phyloP scores from a whole-genome alignment of 2,329 filamentous ascomycete species.

The Aureobasidium sp. region DNA sequence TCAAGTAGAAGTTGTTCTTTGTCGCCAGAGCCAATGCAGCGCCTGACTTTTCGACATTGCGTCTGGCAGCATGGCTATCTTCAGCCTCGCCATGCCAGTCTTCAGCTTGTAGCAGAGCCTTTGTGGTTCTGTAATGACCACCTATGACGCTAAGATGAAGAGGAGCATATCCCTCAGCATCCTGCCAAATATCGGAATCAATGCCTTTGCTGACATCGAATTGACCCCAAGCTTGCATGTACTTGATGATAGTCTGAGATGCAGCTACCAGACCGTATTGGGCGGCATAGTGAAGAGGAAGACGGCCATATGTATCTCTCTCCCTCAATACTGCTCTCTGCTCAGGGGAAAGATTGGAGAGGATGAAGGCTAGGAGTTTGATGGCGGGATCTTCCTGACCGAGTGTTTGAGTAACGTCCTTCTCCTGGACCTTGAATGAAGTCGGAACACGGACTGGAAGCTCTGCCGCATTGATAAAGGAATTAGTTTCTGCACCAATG shows the following conservation, averaged over 20 bases:
- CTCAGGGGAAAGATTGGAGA: constrained; percentile 58
- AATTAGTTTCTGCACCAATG: constrained; percentile 43
- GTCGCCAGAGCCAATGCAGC: constrained; percentile 81
- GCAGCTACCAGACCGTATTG: constrained; percentile 92
- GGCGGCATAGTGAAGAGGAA: constrained; percentile 86
- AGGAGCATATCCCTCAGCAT: constrained; percentile 82
- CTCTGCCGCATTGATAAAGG: constrained; percentile 72
- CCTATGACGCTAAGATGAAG: constrained; percentile 88
- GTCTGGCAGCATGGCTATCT: constrained; percentile 51
- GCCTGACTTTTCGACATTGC: constrained; percentile 69
- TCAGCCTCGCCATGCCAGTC: constrained; percentile 60
- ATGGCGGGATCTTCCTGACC: constrained; percentile 67
- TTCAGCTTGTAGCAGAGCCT: constrained; percentile 70
- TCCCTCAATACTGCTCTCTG: constrained; percentile 61
- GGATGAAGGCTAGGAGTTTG: constrained; percentile 51
- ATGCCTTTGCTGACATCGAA: constrained; percentile 81
- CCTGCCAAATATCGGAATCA: constrained; percentile 82
- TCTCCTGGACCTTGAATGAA: constrained; percentile 57
- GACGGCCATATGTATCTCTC: constrained; percentile 69
- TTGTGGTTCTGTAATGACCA: constrained; percentile 79
- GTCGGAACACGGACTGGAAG: constrained; percentile 55
- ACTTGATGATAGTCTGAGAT: constrained; percentile 75
- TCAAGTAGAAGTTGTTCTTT: constrained; percentile 75
- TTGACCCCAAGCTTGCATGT: constrained; percentile 81
- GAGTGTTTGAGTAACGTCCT: constrained; percentile 47